Percentiles rank a stretch among this genome's conserved stretches.
Evolutionary conservation across 129 eudicot species (phyloP).

Genomic region (Logfia minima): DNA sequence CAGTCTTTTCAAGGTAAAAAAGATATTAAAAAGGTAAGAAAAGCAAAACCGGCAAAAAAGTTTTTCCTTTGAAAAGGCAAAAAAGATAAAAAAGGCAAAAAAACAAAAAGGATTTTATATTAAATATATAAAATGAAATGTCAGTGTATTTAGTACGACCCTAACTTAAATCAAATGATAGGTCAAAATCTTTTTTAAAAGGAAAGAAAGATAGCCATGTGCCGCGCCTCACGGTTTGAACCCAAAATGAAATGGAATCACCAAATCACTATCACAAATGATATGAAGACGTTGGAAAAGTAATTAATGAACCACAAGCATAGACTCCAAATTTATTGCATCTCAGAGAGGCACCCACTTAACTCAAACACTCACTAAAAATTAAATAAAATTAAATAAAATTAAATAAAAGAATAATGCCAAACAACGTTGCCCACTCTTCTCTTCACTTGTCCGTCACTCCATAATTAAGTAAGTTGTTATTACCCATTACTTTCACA

Average conservation of each 20-base stretch:
- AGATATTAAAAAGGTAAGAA: too few species aligned
- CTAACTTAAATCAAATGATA: neutral
- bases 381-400: neutral
- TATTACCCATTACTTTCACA: slow-evolving; percentile 6
- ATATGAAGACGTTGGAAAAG: neutral
- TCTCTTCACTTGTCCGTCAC: slow-evolving; percentile 44
- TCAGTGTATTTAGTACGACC: too few species aligned
- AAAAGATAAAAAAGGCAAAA: too few species aligned
- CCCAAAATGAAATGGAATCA: neutral
- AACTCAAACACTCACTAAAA: neutral
- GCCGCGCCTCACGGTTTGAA: neutral
- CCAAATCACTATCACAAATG: neutral
- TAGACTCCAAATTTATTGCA: neutral
- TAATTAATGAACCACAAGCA: neutral
- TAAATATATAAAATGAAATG: too few species aligned
- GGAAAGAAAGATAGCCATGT: neutral
- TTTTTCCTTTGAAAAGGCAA: too few species aligned
- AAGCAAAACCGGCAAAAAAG: too few species aligned
- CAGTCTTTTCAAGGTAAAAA: too few species aligned
- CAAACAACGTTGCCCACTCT: slow-evolving; percentile 30
- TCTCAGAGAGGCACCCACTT: neutral
- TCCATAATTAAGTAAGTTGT: slow-evolving; percentile 7
- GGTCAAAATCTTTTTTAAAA: neutral
- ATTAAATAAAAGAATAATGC: slow-evolving; percentile 10
- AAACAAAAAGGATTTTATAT: too few species aligned